phyloP scores from a whole-genome alignment of 768 basidiomycete genomes.

The Mycena vitilis region DNA sequence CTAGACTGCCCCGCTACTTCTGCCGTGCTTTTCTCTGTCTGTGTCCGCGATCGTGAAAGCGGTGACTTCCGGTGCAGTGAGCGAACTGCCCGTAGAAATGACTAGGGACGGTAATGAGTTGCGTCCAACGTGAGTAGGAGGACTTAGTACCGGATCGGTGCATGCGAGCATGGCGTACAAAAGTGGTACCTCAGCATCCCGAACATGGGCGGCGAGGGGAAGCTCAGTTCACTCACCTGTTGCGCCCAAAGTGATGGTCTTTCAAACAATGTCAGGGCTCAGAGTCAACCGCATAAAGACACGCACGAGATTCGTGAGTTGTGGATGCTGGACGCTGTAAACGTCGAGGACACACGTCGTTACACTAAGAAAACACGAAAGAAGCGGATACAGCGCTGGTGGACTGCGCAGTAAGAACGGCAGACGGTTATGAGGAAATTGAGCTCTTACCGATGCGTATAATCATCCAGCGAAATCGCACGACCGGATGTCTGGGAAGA shows the following conservation, averaged over 20 bases:
- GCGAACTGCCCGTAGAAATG: not conserved
- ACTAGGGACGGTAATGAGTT: not conserved
- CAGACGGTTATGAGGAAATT: not conserved
- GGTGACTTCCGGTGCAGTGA: not conserved
- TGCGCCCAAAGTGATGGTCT: not conserved
- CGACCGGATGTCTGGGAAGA: conserved; percentile 1
- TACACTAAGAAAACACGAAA: not conserved
- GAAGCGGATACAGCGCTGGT: not conserved
- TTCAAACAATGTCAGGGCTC: not conserved
- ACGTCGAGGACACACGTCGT: not conserved
- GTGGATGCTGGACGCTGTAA: not conserved
- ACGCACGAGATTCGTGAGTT: not conserved
- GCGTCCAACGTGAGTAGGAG: not conserved
- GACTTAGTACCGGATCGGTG: not conserved
- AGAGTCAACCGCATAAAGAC: not conserved
- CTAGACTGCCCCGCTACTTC: not conserved
- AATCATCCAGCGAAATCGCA: not conserved
- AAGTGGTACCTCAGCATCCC: too few species aligned
- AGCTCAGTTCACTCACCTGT: not conserved
- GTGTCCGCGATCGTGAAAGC: not conserved
- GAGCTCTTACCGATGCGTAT: not conserved
- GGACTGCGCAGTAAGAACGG: not conserved
- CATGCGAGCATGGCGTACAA: not conserved
- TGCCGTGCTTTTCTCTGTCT: not conserved
- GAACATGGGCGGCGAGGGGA: too few species aligned